Conservation (phyloP, 306 rosid species). For the Malus sylvestris region DNA sequence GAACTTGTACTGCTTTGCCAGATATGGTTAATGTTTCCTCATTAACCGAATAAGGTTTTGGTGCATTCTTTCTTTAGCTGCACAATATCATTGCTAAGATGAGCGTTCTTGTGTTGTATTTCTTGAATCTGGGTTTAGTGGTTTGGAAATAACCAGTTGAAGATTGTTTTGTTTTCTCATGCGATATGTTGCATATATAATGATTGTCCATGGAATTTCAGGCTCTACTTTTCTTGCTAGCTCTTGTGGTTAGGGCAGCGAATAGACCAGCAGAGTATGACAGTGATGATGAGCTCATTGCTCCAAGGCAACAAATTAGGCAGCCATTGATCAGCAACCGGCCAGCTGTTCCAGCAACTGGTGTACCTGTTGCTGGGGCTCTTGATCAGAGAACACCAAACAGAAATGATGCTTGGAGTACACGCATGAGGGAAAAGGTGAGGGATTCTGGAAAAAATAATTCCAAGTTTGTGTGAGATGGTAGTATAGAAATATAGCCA, state of each 20-base stretch:
- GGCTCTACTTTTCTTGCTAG: conserved; percentile 86
- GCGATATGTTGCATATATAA: neutral
- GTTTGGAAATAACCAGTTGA: neutral
- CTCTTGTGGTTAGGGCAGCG: conserved; percentile 77
- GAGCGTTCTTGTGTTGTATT: neutral
- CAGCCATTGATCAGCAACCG: conserved; percentile 82
- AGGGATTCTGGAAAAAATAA: neutral
- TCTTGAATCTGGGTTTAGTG: neutral
- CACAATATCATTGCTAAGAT: neutral
- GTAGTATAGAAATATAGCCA: neutral
- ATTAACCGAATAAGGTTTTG: neutral
- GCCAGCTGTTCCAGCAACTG: conserved; percentile 60
- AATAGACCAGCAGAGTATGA: conserved; percentile 73
- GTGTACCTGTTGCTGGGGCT: conserved; percentile 69
- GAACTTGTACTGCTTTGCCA: neutral
- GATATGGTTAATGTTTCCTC: neutral
- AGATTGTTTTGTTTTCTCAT: neutral
- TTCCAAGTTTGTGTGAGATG: neutral
- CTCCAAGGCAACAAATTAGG: conserved; percentile 65
- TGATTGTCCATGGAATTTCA: conserved; percentile 33
- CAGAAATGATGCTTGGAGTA: conserved; percentile 98
- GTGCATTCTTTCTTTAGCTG: neutral
- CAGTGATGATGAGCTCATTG: conserved; percentile 83
- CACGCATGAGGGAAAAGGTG: conserved; percentile 99
- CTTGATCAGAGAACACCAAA: conserved; percentile 63